A percentile compares a stretch with the other conserved stretches of the same genome.
Conservation (phyloP, 345 rosid genomes). For the Dipteronia dyeriana region DNA sequence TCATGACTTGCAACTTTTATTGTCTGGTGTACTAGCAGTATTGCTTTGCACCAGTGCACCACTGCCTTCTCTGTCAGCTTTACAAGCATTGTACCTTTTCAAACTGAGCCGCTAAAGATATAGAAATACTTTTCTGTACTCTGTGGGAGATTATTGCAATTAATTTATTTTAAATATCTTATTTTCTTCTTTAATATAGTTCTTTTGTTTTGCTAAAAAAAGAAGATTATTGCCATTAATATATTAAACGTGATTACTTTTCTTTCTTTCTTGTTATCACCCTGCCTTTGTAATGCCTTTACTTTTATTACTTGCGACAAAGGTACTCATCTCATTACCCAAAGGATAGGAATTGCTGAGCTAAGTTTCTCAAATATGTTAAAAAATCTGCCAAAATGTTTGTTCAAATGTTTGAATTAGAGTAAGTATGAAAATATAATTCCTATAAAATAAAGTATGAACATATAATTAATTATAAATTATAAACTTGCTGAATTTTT, state of each 20-base stretch:
- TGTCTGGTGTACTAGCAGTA: constrained; percentile 2
- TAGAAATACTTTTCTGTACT: neutral
- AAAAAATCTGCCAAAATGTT: constrained; percentile 2
- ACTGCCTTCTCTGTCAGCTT: constrained; percentile 7
- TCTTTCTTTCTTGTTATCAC: constrained; percentile 2
- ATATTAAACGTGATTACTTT: constrained; percentile 7
- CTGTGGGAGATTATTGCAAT: constrained; percentile 1
- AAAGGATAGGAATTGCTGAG: neutral
- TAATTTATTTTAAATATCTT: neutral
- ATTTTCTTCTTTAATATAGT: neutral
- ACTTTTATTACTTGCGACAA: neutral
- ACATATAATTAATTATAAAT: constrained; percentile 1
- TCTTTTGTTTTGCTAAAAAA: neutral
- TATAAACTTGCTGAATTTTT: constrained; percentile 15
- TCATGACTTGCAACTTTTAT: constrained; percentile 7
- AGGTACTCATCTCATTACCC: neutral
- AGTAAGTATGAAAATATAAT: neutral
- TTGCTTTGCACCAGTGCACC: constrained; percentile 8
- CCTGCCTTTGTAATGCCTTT: neutral
- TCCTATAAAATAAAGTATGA: neutral
- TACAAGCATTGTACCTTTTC: constrained; percentile 6
- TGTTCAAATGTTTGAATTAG: constrained; percentile 4
- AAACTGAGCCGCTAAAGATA: neutral
- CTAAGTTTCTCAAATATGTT: neutral
- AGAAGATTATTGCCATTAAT: neutral